phyloP scores from a whole-genome alignment of 2,329 filamentous ascomycete species.

The Colletotrichum zoysiae region DNA sequence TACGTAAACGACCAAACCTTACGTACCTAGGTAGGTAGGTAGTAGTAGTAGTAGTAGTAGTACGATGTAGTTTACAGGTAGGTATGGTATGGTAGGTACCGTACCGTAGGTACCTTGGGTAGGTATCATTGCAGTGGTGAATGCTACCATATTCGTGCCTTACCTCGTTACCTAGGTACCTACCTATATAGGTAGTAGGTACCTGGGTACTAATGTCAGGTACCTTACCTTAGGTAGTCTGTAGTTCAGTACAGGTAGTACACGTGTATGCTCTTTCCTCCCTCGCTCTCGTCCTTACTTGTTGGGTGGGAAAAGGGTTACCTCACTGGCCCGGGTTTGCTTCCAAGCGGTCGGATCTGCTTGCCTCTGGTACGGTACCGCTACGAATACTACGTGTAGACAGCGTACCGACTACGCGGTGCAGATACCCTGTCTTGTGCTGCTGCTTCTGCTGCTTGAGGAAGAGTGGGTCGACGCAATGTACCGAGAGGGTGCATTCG shows the following conservation, averaged over 20 bases:
- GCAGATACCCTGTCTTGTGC: slow-evolving; percentile 21
- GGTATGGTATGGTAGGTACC: too few species aligned
- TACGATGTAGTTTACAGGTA: too few species aligned
- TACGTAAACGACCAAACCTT: slow-evolving; percentile 5
- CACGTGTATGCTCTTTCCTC: background rate
- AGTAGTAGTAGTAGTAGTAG: too few species aligned
- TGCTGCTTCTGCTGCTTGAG: slow-evolving; percentile 1
- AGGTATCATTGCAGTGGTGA: background rate
- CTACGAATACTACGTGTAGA: background rate
- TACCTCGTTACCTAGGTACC: background rate
- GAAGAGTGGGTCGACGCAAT: slow-evolving; percentile 24
- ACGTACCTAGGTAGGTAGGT: too few species aligned
- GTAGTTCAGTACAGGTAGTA: too few species aligned
- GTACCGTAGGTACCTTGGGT: too few species aligned
- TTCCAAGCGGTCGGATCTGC: slow-evolving; percentile 8
- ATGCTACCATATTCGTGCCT: background rate
- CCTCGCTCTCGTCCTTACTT: slow-evolving; percentile 7
- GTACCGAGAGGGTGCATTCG: slow-evolving; percentile 11
- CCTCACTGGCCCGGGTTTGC: slow-evolving; percentile 2
- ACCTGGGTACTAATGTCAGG: too few species aligned
- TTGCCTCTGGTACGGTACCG: background rate
- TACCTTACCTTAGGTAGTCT: too few species aligned
- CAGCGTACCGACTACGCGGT: slow-evolving; percentile 36
- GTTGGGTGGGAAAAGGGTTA: background rate
- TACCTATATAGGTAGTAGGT: too few species aligned